Evolutionary conservation across 2,329 filamentous ascomycete species (phyloP), one percentile per base, ranked within the genome.

Genomic region (Trichoderma pleuroti): DNA sequence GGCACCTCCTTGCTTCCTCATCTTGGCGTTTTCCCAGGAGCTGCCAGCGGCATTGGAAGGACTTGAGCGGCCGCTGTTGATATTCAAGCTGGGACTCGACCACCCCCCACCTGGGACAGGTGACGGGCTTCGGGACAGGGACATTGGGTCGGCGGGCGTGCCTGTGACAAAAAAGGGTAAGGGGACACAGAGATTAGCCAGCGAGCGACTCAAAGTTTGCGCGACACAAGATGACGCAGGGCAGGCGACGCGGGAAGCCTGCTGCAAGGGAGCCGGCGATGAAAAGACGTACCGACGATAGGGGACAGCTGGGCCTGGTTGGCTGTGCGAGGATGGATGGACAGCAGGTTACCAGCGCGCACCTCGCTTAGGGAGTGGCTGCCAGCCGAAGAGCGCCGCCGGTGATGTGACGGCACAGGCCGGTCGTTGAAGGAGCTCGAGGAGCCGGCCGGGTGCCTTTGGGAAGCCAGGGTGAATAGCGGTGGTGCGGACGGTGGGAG

Each of bases 21-120:
- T 90, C 81, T 93, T 93, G 67, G 93, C 90, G 10, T 92, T 91
- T 71, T 94, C 92, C 94, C 94, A 98, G 49, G 85, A 82, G 67
- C 84, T 85, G 72, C 86, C 86, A 79, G 86, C 88, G 70, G 84
- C 81, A 79, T 81, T 86, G 77, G 81, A 83, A 75, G 92, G 91
- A 78, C 90, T 93, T 46, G 89, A 88, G 74, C 88, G 87, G 72
- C 91, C 91, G 79, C 91, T 93, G 74, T 88, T 90, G 72, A 92
- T 90, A 77, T 89, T 91, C 78, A 93, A 86, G 74, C 91, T 93
- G 70, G 92, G 93, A 82, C 91, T 96, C 70, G 93, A 90, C 94
- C 95, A 98, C 76, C 94, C 94, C 78, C 93, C 93, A 76, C 92
- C 92, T 72, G 90, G 91, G 73, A 90, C 87, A 73, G 94, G 95